A percentile compares a stretch with the other conserved stretches of the same genome.
Conservation (phyloP, 2,329 filamentous ascomycete genomes). For the Ophiosphaerella narmari region DNA sequence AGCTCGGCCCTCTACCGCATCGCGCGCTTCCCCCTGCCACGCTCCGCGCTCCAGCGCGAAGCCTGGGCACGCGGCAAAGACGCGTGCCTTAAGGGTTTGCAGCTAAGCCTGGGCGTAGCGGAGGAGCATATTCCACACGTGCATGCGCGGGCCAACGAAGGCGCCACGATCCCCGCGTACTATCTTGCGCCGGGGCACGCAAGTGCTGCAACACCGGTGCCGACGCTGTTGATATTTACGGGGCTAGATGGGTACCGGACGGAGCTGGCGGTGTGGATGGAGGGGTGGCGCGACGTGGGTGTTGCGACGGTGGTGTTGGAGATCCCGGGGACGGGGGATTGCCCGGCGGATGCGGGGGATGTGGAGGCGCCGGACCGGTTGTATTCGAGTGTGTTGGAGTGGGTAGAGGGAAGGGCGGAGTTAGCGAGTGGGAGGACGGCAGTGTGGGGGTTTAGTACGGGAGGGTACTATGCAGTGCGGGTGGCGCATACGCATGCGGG, state of each 20-base stretch:
- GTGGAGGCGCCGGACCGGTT: slow-evolving; percentile 57
- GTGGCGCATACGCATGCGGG: slow-evolving; percentile 62
- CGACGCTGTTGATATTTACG: slow-evolving; percentile 61
- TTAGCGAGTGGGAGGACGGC: slow-evolving; percentile 56
- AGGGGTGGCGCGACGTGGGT: slow-evolving; percentile 55
- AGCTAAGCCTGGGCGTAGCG: slow-evolving; percentile 57
- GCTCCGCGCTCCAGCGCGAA: slow-evolving; percentile 57
- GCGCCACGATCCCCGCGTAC: slow-evolving; percentile 65
- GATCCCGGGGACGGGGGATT: slow-evolving; percentile 64
- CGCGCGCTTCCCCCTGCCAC: slow-evolving; percentile 66
- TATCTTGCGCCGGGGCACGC: slow-evolving; percentile 62
- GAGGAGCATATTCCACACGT: slow-evolving; percentile 67
- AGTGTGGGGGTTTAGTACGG: slow-evolving; percentile 63
- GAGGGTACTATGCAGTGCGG: slow-evolving; percentile 63
- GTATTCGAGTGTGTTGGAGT: slow-evolving; percentile 60
- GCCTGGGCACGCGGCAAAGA: slow-evolving; percentile 71
- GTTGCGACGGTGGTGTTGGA: slow-evolving; percentile 59
- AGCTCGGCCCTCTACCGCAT: slow-evolving; percentile 69
- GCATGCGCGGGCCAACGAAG: slow-evolving; percentile 57
- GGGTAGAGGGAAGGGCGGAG: slow-evolving; percentile 53
- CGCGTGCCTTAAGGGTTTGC: slow-evolving; percentile 62
- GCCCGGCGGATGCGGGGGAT: slow-evolving; percentile 54
- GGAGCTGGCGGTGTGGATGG: slow-evolving; percentile 59
- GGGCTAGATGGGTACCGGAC: slow-evolving; percentile 65
- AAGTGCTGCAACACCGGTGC: slow-evolving; percentile 50